A percentile compares a stretch with the other conserved stretches of the same genome.
Conservation (phyloP, 164 flowering plant species). For the Magnolia officinalis region DNA sequence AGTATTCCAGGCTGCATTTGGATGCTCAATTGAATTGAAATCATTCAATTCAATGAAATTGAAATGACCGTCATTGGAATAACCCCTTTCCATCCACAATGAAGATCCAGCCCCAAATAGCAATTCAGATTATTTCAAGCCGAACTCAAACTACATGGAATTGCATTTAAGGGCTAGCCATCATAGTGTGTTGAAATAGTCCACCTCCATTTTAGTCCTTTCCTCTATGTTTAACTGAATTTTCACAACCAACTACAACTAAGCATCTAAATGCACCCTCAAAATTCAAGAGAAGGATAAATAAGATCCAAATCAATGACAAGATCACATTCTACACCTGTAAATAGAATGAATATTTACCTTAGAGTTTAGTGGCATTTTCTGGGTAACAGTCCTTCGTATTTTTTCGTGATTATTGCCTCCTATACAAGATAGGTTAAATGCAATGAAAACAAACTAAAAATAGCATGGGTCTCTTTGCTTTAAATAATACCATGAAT, state of each 20-base stretch:
- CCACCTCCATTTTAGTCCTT: too few species aligned
- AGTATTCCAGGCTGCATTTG: too few species aligned
- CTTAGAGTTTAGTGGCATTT: conserved; percentile 82
- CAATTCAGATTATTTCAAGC: too few species aligned
- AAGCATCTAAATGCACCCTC: background rate
- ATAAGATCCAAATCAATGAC: background rate
- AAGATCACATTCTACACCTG: conserved; percentile 24
- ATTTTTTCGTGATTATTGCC: conserved; percentile 68
- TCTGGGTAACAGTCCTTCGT: conserved; percentile 80
- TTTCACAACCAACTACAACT: background rate
- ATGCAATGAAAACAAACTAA: background rate
- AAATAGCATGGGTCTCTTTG: background rate
- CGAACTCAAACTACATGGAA: too few species aligned
- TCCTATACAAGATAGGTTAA: conserved; percentile 44
- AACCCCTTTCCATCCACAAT: too few species aligned
- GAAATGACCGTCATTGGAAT: too few species aligned
- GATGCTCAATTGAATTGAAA: too few species aligned
- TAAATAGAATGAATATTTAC: conserved; percentile 34
- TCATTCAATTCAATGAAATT: too few species aligned
- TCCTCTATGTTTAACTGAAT: background rate
- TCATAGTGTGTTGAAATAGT: too few species aligned
- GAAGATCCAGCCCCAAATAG: too few species aligned
- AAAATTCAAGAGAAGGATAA: background rate
- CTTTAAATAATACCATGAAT: background rate
- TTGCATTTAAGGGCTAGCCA: too few species aligned